A percentile compares a stretch with the other conserved stretches of the same genome.
phyloP scores from a whole-genome alignment of 192 early-diverging fungal species.

The Backusella australiensis region DNA sequence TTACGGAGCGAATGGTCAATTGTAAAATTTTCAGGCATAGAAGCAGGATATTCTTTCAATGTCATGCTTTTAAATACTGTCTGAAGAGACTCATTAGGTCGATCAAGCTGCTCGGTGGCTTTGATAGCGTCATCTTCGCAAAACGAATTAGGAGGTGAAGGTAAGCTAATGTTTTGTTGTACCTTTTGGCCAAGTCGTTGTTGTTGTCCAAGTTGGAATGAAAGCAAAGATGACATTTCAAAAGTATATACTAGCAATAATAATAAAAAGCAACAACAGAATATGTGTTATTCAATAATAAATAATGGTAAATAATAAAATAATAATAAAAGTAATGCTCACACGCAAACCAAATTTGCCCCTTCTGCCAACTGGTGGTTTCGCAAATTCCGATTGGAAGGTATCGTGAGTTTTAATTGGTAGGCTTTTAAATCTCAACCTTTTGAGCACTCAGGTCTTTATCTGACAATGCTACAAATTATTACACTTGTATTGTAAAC shows the following conservation, averaged over 20 bases:
- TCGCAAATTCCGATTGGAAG: not conserved
- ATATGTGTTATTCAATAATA: not conserved
- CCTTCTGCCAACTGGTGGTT: not conserved
- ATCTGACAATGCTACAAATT: too few species aligned
- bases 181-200: not conserved
- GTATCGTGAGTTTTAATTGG: not conserved
- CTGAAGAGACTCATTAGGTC: constrained; percentile 11
- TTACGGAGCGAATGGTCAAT: constrained; percentile 24
- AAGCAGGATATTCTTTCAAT: constrained; percentile 12
- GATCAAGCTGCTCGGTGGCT: not conserved
- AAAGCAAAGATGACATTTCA: constrained; percentile 20
- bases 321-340: not conserved
- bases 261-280: not conserved
- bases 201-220: constrained; percentile 17
- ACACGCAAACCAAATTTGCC: not conserved
- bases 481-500: not conserved
- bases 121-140: constrained; percentile 18
- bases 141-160: constrained; percentile 26
- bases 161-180: constrained; percentile 1
- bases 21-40: constrained; percentile 28
- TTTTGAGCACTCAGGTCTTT: not conserved
- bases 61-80: constrained; percentile 18
- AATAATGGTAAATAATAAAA: not conserved
- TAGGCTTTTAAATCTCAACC: not conserved
- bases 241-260: not conserved